Base-by-base conservation (phyloP, 257 asterid genomes). In the Oldenlandia corymbosa region DNA sequence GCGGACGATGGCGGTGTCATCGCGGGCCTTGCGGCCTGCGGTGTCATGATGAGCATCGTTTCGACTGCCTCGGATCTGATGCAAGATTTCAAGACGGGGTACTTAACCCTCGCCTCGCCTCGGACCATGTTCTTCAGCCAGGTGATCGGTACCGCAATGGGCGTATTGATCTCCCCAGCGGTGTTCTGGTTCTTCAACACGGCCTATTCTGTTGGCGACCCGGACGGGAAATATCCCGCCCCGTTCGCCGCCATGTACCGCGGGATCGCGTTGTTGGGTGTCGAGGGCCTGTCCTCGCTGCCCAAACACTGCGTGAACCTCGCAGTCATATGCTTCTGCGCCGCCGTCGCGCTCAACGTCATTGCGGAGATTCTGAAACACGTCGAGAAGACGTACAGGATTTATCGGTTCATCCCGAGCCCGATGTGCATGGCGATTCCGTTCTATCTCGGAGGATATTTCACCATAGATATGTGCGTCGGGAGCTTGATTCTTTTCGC, bases 361-460 rank as follows among this genome's bases (percentile, higher is more conserved):
- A 0, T 78, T 5, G 66, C 69, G 0, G 67, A 66, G 47, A 9
- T 73, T 32, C 34, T 84, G 77, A 52, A 60, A 55, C 70, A 27
- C 56, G 47, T 10, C 10, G 96, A 88, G 51, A 82, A 79, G 0
- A 86, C 66, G 67, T 76, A 48, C 13, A 27, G 71, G 75, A 47
- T 82, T 0, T 68, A 82, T 60, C 68, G 91, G 68, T 82, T 86
- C 30, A 46, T 88, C 1, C 95, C 96, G 0, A 86, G 80, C 61
- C 87, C 96, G 0, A 88, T 88, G 96, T 88, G 92, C 70, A 85
- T 88, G 95, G 96, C 96, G 0, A 84, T 86, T 17, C 96, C 96
- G 0, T 85, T 88, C 79, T 86, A 85, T 55, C 67, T 85, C 0
- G 92, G 96, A 3, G 85, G 79, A 0, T 85, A 84, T 62, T 88